Evolutionary conservation across 2,329 filamentous ascomycete species (phyloP).

Genomic region (Penicillium italicum): DNA sequence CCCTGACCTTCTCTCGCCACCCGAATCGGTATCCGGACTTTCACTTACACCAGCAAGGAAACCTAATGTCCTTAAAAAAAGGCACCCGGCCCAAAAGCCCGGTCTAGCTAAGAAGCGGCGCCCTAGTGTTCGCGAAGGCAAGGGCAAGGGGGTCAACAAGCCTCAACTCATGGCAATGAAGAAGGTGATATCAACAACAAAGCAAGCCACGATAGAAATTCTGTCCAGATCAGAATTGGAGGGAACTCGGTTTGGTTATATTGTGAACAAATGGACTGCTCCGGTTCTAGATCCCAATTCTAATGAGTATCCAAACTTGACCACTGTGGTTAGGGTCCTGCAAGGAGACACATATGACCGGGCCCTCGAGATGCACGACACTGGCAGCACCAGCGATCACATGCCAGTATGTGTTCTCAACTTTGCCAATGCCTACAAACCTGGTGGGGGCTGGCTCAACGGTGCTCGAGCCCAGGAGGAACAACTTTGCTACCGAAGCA

Average conservation of each 20-base stretch:
- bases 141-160: neutral
- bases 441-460: constrained; percentile 62
- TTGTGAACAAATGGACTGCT: neutral
- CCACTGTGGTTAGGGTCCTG: constrained; percentile 48
- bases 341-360: constrained; percentile 58
- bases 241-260: neutral
- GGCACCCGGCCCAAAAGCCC: neutral
- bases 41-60: neutral
- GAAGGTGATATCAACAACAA: neutral
- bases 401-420: constrained; percentile 59
- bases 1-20: neutral
- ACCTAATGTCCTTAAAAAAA: neutral
- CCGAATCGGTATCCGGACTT: neutral
- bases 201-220: neutral
- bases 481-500: constrained; percentile 62
- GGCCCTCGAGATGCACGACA: constrained; percentile 44
- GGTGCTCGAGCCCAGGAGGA: constrained; percentile 67
- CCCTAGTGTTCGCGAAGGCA: too few species aligned
- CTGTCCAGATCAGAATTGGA: neutral
- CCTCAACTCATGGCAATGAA: rapidly evolving
- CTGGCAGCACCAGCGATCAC: constrained; percentile 13
- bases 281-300: constrained; percentile 39
- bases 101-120: neutral
- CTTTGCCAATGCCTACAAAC: constrained; percentile 56
- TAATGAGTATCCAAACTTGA: constrained; percentile 41